phyloP scores from a whole-genome alignment of 176 grass and related monocot species.

The Secale cereale region DNA sequence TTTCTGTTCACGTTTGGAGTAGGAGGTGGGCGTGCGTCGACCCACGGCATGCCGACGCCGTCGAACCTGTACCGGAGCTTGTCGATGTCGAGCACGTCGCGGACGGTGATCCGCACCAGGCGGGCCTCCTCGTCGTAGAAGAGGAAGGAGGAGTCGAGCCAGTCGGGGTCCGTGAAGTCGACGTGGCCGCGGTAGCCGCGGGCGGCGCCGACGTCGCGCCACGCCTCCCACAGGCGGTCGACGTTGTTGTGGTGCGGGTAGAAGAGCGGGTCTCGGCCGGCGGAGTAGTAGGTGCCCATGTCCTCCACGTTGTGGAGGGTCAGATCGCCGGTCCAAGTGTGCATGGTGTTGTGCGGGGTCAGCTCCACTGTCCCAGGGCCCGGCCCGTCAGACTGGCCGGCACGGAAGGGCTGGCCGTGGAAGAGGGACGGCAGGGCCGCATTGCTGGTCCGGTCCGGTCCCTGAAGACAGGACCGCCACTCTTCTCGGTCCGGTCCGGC shows the following conservation, averaged over 20 bases:
- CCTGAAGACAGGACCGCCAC: no score
- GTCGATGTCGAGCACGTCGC: background rate
- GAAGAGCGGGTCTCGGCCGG: conserved; percentile 55
- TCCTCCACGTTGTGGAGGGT: conserved; percentile 15
- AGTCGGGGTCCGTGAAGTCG: conserved; percentile 44
- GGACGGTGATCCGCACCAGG: conserved; percentile 43
- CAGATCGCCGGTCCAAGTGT: conserved; percentile 36
- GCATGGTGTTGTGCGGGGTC: conserved; percentile 36
- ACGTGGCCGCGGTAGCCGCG: background rate
- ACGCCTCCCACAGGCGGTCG: conserved; percentile 49
- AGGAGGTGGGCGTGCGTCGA: background rate
- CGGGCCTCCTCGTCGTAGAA: conserved; percentile 53
- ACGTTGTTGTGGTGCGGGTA: conserved; percentile 52
- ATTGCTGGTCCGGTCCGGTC: no score
- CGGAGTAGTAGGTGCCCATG: conserved; percentile 55
- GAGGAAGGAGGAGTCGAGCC: conserved; percentile 50
- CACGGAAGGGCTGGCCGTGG: conserved; percentile 38
- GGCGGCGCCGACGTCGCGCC: background rate
- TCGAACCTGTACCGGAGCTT: conserved; percentile 20
- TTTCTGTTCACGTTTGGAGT: conserved; percentile 4
- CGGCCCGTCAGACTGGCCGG: background rate
- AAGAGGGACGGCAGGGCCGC: conserved; percentile 17
- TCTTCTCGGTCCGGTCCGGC: no score
- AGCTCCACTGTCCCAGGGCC: conserved; percentile 34
- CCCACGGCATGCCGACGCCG: conserved; percentile 3